phyloP scores from a whole-genome alignment of 805 yeast species.

The Barnettozyma pratensis region DNA sequence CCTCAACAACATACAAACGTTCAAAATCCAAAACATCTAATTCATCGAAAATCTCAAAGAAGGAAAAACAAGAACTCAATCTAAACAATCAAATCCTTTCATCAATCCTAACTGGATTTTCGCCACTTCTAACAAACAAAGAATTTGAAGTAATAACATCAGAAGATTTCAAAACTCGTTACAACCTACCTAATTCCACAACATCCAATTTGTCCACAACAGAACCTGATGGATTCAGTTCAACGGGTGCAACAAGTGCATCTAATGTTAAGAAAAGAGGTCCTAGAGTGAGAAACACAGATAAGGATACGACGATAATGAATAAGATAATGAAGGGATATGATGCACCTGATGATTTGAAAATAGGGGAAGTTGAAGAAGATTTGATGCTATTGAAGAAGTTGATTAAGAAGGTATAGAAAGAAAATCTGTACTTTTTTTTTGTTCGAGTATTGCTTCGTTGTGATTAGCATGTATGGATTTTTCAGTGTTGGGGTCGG shows the following conservation, averaged over 20 bases:
- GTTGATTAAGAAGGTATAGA: background rate
- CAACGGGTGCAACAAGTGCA: background rate
- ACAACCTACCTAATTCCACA: background rate
- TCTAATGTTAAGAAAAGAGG: constrained; percentile 3
- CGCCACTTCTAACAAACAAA: constrained; percentile 27
- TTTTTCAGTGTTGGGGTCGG: too few species aligned
- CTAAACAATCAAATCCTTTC: constrained; percentile 6
- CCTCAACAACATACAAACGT: background rate
- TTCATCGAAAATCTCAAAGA: background rate
- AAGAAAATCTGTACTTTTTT: background rate
- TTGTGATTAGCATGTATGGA: too few species aligned
- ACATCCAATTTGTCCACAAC: background rate
- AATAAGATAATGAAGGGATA: constrained; percentile 26
- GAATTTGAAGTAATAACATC: constrained; percentile 30
- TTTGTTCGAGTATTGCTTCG: too few species aligned
- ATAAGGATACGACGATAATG: constrained; percentile 13
- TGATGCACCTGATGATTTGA: constrained; percentile 25
- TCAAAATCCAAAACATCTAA: too few species aligned
- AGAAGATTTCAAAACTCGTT: constrained; percentile 15
- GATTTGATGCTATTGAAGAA: constrained; percentile 19
- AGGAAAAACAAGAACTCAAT: constrained; percentile 1
- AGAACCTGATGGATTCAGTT: background rate
- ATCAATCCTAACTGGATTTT: constrained; percentile 25
- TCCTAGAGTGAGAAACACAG: constrained; percentile 4
- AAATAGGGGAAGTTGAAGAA: constrained; percentile 23